phyloP scores from a whole-genome alignment of 306 rosid species.

The Vicia villosa region DNA sequence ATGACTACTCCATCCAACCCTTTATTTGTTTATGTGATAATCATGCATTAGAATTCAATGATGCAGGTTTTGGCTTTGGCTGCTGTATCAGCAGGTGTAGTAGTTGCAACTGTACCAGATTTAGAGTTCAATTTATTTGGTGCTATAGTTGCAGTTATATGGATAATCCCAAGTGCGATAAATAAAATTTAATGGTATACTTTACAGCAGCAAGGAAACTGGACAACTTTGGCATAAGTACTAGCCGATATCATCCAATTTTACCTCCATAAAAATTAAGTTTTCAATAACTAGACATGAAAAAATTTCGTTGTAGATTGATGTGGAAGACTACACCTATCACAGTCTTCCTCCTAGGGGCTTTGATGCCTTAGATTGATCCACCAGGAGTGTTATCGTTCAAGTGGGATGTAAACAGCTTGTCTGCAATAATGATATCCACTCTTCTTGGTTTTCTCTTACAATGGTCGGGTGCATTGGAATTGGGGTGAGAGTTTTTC shows the following conservation, averaged over 20 bases:
- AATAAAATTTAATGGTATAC: slow-evolving; percentile 88
- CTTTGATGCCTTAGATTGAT: slow-evolving; percentile 95
- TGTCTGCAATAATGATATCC: slow-evolving; percentile 63
- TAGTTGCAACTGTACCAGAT: slow-evolving; percentile 88
- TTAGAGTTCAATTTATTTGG: slow-evolving; percentile 86
- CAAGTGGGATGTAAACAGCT: slow-evolving; percentile 68
- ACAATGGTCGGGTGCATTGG: slow-evolving; percentile 98
- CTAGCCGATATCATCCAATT: not conserved
- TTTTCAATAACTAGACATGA: not conserved
- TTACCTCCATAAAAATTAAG: slow-evolving; percentile 9
- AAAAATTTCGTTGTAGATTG: slow-evolving; percentile 57
- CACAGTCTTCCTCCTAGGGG: slow-evolving; percentile 75
- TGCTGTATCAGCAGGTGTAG: slow-evolving; percentile 76
- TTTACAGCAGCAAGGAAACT: slow-evolving; percentile 77
- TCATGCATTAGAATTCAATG: slow-evolving; percentile 37
- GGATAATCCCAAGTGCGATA: slow-evolving; percentile 89
- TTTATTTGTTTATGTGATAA: not conserved
- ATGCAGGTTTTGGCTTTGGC: slow-evolving; percentile 76
- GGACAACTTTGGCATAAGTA: slow-evolving; percentile 93
- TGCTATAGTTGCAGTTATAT: slow-evolving; percentile 64
- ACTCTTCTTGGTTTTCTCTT: slow-evolving; percentile 92
- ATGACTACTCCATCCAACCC: not conserved
- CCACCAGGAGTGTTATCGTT: slow-evolving; percentile 90
- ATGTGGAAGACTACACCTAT: slow-evolving; percentile 96
- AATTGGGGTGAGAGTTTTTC: slow-evolving; percentile 75